Conservation (phyloP, 2,329 filamentous ascomycete genomes). For the Mycosphaerella arachidis region DNA sequence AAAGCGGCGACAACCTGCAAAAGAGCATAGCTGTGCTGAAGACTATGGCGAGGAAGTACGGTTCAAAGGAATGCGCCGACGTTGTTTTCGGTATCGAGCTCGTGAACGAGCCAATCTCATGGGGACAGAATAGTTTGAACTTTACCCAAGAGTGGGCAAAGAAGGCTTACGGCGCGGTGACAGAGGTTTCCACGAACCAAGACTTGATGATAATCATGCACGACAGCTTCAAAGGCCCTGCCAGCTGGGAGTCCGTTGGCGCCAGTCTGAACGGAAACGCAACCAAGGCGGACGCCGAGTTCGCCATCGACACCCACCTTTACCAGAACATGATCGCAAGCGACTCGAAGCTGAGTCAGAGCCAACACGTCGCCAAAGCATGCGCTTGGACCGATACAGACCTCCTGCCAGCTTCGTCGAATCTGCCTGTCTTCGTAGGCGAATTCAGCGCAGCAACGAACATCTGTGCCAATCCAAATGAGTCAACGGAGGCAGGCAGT, state of each 20-base stretch:
- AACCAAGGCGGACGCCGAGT: slow-evolving; percentile 24
- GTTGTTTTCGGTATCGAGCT: slow-evolving; percentile 43
- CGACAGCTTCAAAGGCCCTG: slow-evolving; percentile 35
- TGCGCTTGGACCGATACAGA: slow-evolving; percentile 34
- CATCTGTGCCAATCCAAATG: slow-evolving; percentile 42
- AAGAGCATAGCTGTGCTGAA: slow-evolving; percentile 37
- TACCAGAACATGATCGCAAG: slow-evolving; percentile 41
- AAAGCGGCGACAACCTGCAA: slow-evolving; percentile 30
- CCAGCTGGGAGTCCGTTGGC: slow-evolving; percentile 30
- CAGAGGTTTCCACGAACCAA: slow-evolving; percentile 29
- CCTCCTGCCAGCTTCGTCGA: slow-evolving; percentile 32
- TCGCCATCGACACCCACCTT: slow-evolving; percentile 43
- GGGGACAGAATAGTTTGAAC: slow-evolving; percentile 34
- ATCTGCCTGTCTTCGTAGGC: slow-evolving; percentile 39
- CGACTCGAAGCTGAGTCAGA: slow-evolving; percentile 37
- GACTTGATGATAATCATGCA: slow-evolving; percentile 39
- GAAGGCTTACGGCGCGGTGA: slow-evolving; percentile 34
- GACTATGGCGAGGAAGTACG: slow-evolving; percentile 40
- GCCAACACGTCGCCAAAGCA: slow-evolving; percentile 40
- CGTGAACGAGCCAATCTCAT: slow-evolving; percentile 42
- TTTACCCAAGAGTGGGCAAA: slow-evolving; percentile 35
- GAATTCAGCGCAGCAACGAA: slow-evolving; percentile 44
- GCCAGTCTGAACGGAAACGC: slow-evolving; percentile 26
- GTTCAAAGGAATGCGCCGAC: slow-evolving; percentile 35
- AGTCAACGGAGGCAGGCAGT: slow-evolving; percentile 32